phyloP scores from a whole-genome alignment of 139 green algal species.

The Chlamydomonas incerta region DNA sequence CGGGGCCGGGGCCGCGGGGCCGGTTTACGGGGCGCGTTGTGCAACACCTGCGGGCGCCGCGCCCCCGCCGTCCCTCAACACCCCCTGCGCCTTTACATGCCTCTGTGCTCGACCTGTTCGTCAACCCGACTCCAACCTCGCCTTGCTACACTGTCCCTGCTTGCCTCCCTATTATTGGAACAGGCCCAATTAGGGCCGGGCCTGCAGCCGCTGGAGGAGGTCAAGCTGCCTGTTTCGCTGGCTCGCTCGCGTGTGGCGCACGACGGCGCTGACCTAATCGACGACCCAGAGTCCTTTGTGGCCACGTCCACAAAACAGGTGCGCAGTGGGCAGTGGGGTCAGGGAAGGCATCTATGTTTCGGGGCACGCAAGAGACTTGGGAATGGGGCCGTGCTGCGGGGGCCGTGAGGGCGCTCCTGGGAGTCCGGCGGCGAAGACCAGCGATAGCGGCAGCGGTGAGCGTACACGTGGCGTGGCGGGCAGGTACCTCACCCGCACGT shows the following conservation, averaged over 20 bases:
- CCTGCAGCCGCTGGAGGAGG: background rate
- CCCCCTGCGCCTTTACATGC: background rate
- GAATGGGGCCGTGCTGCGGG: too few species aligned
- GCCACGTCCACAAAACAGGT: background rate
- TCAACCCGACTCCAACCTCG: background rate
- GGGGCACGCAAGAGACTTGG: too few species aligned
- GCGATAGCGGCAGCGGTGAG: too few species aligned
- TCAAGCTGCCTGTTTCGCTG: background rate
- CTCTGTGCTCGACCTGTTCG: background rate
- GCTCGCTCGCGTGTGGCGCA: constrained; percentile 7
- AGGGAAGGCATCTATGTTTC: too few species aligned
- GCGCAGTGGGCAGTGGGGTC: background rate
- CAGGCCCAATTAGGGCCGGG: constrained; percentile 16
- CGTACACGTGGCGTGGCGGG: too few species aligned
- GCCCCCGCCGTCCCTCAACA: background rate
- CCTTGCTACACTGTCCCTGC: background rate
- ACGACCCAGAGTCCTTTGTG: constrained; percentile 16
- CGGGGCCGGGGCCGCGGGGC: too few species aligned
- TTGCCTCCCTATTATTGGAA: background rate
- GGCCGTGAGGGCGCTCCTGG: too few species aligned
- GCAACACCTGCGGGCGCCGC: too few species aligned
- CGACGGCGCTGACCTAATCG: constrained; percentile 5
- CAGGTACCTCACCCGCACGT: too few species aligned
- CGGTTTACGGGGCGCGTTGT: too few species aligned
- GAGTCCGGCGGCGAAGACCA: too few species aligned